phyloP scores from a whole-genome alignment of 805 yeast genomes.

The Cyberlindnera mycetangii region DNA sequence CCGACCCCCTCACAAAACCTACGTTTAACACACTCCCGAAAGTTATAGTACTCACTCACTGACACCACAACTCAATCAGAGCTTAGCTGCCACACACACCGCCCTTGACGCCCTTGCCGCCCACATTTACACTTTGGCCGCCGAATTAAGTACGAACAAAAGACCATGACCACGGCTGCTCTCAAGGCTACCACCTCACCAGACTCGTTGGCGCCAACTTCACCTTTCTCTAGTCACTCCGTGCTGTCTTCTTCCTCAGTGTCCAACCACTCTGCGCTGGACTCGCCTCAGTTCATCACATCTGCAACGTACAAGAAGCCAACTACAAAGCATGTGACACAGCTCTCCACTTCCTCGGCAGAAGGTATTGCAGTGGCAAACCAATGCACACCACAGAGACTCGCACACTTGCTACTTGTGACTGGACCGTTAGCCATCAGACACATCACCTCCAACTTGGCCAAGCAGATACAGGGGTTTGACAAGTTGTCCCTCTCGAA shows the following conservation, averaged over 20 bases:
- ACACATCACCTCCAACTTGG: slow-evolving; percentile 77
- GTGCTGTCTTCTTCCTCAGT: slow-evolving; percentile 17
- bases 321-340: slow-evolving; percentile 28
- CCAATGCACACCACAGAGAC: slow-evolving; percentile 74
- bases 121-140: slow-evolving; percentile 1
- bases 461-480: slow-evolving; percentile 73
- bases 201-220: slow-evolving; percentile 25
- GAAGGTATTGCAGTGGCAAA: slow-evolving; percentile 86
- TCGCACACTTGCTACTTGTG: slow-evolving; percentile 61
- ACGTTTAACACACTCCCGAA: background rate
- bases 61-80: background rate
- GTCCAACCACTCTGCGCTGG: slow-evolving; percentile 13
- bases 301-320: slow-evolving; percentile 28
- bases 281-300: slow-evolving; percentile 27
- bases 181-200: slow-evolving; percentile 19
- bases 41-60: no score
- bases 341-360: slow-evolving; percentile 75
- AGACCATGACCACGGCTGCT: slow-evolving; percentile 5
- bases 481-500: slow-evolving; percentile 79
- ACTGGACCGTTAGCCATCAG: slow-evolving; percentile 92
- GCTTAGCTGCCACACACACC: background rate
- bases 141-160: background rate
- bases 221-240: slow-evolving; percentile 27
- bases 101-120: background rate
- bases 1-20: background rate